Evolutionary conservation across 164 flowering plant genomes (phyloP).

Genomic region (Tetrastigma voinierianum): DNA sequence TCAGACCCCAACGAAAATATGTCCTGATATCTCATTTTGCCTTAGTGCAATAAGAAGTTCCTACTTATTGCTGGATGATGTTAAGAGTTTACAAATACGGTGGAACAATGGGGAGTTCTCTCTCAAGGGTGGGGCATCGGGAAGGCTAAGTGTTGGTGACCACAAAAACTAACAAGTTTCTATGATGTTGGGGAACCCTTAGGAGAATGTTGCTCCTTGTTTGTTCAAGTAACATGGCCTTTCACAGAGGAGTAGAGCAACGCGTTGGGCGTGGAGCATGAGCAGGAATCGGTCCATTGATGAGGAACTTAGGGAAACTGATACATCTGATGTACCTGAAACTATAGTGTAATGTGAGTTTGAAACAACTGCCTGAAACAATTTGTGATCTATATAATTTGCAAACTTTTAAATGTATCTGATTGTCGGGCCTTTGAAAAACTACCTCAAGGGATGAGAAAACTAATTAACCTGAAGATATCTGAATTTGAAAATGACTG

Average conservation of each 20-base stretch:
- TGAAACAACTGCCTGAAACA: conserved; percentile 3
- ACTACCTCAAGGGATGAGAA: conserved; percentile 16
- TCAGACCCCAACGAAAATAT: no score
- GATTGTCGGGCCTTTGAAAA: background rate
- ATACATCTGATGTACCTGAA: conserved; percentile 17
- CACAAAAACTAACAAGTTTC: conserved; percentile 13
- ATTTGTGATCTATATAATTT: conserved; percentile 9
- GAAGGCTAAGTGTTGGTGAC: conserved; percentile 29
- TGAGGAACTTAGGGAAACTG: conserved; percentile 4
- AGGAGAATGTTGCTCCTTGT: conserved; percentile 19
- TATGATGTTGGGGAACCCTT: no score
- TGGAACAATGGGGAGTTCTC: no score
- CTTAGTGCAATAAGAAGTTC: no score
- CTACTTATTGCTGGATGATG: background rate
- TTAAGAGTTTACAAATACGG: no score
- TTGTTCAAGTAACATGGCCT: conserved; percentile 13
- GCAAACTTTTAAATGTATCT: conserved; percentile 1
- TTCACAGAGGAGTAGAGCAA: background rate
- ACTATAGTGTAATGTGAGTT: background rate
- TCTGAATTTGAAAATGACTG: background rate
- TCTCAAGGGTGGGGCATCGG: no score
- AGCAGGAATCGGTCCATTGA: background rate
- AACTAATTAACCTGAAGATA: conserved; percentile 15
- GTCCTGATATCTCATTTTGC: no score
- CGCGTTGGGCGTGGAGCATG: conserved; percentile 9